Evolutionary conservation across 495 filamentous ascomycete genomes (phyloP), one percentile per base, ranked within the genome.

Genomic region (Friedmanniomyces simplex): DNA sequence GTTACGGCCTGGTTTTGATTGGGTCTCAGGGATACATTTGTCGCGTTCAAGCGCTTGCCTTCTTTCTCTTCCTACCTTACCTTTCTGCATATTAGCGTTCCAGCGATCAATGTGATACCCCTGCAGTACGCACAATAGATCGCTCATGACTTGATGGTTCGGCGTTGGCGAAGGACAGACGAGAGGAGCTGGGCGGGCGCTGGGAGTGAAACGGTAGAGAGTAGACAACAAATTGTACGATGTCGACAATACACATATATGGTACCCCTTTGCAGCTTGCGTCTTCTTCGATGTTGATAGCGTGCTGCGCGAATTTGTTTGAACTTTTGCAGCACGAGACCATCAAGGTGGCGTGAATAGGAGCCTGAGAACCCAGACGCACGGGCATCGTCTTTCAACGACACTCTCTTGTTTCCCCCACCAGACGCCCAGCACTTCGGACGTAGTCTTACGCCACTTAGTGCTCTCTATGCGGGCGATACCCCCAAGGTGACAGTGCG

Each of bases 31-130:
- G 47, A 41, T 25, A 36, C 12, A 50, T 41, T 37, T 57, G 55
- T 32, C 37, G 55, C 55, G 55, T 57, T 50, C 47, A 41, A 57
- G 55, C 55, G 55, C 21, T 57, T 57, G 12, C 45, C 14, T 57
- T 57, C 54, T 22, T 57, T 37, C 4, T 22, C 7, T 37, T 13
- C n/a, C n/a, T 18, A 12, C 14, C 22, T 4, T 46, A 21, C 53
- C 13, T 51, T 57, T 57, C 47, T 57, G 55, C 55, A 57, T 41
- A 41, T 57, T 57, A 57, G 55, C 55, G 55, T 57, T 57, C 18
- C 11, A 51, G 55, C 55, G 55, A 57, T 51, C 55, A 8, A 37
- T 36, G 45, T 37, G 55, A 57, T 57, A 57, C 55, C 55, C n/a
- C 55, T 34, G 25, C 32, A 37, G 49, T 56, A 48, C 41, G 24